Evolutionary conservation across 345 rosid genomes (phyloP).

Genomic region (Corymbia maculata): DNA sequence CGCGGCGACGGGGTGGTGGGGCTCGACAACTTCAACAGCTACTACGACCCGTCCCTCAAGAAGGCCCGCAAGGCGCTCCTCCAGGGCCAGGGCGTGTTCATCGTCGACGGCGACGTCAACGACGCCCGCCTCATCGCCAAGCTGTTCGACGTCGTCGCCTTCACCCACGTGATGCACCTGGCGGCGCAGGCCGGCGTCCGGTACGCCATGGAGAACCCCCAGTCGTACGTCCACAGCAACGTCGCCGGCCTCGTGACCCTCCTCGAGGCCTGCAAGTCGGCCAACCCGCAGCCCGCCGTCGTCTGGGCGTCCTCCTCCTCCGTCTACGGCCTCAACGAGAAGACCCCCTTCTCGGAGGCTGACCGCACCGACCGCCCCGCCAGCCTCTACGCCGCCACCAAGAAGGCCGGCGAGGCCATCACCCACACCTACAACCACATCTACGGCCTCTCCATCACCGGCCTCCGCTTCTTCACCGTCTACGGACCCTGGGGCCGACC

Average conservation of each 20-base stretch:
- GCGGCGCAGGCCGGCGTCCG: conserved; percentile 34
- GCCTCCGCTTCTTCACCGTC: conserved; percentile 25
- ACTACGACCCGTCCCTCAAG: conserved; percentile 26
- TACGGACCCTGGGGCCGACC: conserved; percentile 34
- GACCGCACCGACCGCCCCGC: conserved; percentile 15
- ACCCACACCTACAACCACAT: conserved; percentile 32
- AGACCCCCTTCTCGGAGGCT: conserved; percentile 17
- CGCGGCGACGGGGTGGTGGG: conserved; percentile 30
- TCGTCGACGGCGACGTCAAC: conserved; percentile 24
- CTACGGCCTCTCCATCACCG: conserved; percentile 25
- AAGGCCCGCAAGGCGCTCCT: conserved; percentile 9
- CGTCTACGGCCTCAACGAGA: conserved; percentile 23
- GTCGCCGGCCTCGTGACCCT: conserved; percentile 22
- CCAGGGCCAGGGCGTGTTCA: conserved; percentile 2
- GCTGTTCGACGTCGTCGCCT: conserved; percentile 23
- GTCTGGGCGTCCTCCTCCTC: conserved; percentile 35
- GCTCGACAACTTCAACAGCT: conserved; percentile 22
- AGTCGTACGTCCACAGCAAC: conserved; percentile 22
- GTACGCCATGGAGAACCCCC: conserved; percentile 24
- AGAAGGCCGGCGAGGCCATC: conserved; percentile 28
- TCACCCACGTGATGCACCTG: conserved; percentile 29
- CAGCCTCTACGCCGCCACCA: conserved; percentile 25
- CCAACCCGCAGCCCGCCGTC: conserved; percentile 21
- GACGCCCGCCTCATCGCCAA: conserved; percentile 22
- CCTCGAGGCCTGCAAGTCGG: conserved; percentile 22